These are phyloP conservation scores for Pleurotus eryngii DNA, from an alignment of 768 basidiomycete genomes.

Conservation along the genomic window DNA sequence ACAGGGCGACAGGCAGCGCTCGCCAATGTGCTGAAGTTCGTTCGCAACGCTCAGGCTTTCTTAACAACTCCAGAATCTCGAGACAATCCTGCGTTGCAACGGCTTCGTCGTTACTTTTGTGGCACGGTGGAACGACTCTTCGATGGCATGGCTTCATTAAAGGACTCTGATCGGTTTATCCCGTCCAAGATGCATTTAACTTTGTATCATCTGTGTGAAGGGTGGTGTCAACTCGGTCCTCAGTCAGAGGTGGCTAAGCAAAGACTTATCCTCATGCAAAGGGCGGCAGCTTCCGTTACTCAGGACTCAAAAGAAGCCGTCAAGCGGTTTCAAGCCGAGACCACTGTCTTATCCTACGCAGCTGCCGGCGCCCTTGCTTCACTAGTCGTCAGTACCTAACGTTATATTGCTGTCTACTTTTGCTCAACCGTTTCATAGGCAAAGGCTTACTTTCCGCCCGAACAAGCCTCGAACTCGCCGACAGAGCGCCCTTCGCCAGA, in stretches of 20 bases:
- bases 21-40: constrained; percentile 80
- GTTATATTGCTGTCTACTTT: neutral
- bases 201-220: constrained; percentile 83
- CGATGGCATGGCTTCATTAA: constrained; percentile 65
- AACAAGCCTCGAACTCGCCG: constrained; percentile 57
- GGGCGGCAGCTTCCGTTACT: constrained; percentile 52
- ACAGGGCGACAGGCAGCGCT: constrained; percentile 70
- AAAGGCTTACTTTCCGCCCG: constrained; percentile 73
- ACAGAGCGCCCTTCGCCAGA: constrained; percentile 54
- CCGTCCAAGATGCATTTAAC: constrained; percentile 73
- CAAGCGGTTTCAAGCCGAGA: constrained; percentile 69
- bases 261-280: constrained; percentile 68
- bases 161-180: constrained; percentile 75
- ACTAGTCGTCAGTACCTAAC: constrained; percentile 65
- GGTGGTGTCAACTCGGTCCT: constrained; percentile 88
- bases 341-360: constrained; percentile 69
- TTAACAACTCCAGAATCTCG: constrained; percentile 69
- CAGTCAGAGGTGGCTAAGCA: constrained; percentile 72
- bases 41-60: constrained; percentile 77
- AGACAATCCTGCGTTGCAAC: constrained; percentile 74
- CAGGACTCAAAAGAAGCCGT: constrained; percentile 51
- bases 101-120: constrained; percentile 87
- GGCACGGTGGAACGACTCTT: constrained; percentile 85
- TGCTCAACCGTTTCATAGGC: constrained; percentile 41
- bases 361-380: constrained; percentile 87